These are phyloP conservation scores for Talaromyces albobiverticillius DNA, from an alignment of 2,329 filamentous ascomycete species.

Conservation along the genomic window DNA sequence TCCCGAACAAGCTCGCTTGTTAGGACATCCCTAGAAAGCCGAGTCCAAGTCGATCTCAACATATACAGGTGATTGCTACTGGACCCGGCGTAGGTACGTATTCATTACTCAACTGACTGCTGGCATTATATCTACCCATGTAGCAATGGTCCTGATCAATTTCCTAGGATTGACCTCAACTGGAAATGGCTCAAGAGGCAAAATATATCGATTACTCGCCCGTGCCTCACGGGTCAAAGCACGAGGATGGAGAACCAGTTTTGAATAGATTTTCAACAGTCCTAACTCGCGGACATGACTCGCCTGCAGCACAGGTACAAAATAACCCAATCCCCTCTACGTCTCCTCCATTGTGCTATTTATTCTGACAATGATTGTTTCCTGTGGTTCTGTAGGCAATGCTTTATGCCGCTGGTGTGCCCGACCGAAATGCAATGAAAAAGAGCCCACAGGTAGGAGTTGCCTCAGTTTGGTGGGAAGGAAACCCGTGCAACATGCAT, in stretches of 20 bases:
- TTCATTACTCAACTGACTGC: neutral
- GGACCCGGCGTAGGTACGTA: neutral
- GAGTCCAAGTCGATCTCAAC: neutral
- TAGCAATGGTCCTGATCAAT: neutral
- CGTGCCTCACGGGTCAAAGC: slow-evolving; percentile 49
- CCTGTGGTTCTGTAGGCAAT: slow-evolving; percentile 65
- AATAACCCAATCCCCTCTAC: neutral
- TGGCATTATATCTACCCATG: neutral
- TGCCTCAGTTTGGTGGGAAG: slow-evolving; percentile 95
- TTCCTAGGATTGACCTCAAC: neutral
- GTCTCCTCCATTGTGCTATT: neutral
- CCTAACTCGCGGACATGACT: slow-evolving; percentile 82
- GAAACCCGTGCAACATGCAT: slow-evolving; percentile 83
- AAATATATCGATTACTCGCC: slow-evolving; percentile 59
- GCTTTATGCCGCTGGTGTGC: slow-evolving; percentile 90
- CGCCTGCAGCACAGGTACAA: slow-evolving; percentile 75
- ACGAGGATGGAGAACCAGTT: slow-evolving; percentile 57
- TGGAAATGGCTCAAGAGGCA: slow-evolving; percentile 39
- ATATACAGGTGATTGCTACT: neutral
- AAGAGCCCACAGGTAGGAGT: slow-evolving; percentile 87
- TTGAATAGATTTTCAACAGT: slow-evolving; percentile 85
- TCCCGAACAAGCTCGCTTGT: too few species aligned
- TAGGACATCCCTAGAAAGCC: neutral
- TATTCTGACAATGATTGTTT: neutral
- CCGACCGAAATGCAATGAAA: slow-evolving; percentile 80